Percentiles rank a stretch among this genome's conserved stretches.
phyloP scores from a whole-genome alignment of 2,329 filamentous ascomycete genomes.

The Lachnellula arida region DNA sequence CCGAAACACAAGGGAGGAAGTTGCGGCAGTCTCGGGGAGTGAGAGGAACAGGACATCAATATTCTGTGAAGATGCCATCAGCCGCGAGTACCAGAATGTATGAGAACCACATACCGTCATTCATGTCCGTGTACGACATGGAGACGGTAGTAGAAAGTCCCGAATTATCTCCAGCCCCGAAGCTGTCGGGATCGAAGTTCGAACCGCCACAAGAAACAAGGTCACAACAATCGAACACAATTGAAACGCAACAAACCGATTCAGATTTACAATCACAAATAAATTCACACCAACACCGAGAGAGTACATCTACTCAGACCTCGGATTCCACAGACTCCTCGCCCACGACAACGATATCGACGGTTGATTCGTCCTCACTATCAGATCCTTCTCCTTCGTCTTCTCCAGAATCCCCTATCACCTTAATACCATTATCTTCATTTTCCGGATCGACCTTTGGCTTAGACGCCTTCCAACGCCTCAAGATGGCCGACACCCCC shows the following conservation, averaged over 20 bases:
- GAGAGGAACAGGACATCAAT: constrained; percentile 10
- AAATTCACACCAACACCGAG: constrained; percentile 59
- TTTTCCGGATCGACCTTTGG: constrained; percentile 58
- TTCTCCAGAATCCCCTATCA: constrained; percentile 83
- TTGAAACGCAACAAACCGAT: not conserved
- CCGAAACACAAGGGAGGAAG: constrained; percentile 11
- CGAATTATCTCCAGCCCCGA: constrained; percentile 17
- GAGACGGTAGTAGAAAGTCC: constrained; percentile 37
- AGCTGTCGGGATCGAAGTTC: constrained; percentile 16
- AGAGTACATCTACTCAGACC: constrained; percentile 72
- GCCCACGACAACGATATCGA: constrained; percentile 89
- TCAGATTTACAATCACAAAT: constrained; percentile 19
- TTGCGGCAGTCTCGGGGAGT: constrained; percentile 14
- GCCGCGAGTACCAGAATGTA: constrained; percentile 56
- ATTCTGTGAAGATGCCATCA: constrained; percentile 51
- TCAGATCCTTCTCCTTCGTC: constrained; percentile 89
- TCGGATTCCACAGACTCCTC: constrained; percentile 90
- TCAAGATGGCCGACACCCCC: constrained; percentile 35
- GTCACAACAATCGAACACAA: constrained; percentile 9
- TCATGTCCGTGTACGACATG: constrained; percentile 71
- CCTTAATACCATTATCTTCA: constrained; percentile 65
- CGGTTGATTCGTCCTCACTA: constrained; percentile 83
- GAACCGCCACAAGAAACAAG: not conserved
- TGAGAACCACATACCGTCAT: constrained; percentile 68
- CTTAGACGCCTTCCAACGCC: constrained; percentile 32